Base-by-base conservation (phyloP, 495 filamentous ascomycete species). In the Friedmanniomyces endolithicus region DNA sequence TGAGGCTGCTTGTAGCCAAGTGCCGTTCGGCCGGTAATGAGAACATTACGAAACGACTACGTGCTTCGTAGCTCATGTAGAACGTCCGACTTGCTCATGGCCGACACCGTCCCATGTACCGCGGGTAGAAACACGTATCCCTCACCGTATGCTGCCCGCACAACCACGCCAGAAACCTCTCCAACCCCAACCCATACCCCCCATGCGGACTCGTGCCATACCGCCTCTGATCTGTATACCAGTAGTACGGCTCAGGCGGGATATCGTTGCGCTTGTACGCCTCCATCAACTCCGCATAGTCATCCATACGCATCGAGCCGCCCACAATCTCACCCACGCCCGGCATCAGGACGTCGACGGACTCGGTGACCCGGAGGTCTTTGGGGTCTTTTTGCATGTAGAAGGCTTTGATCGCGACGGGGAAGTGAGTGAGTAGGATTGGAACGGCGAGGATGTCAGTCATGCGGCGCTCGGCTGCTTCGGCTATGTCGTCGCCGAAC, bases 191-290 rank as follows among this genome's bases (percentile, higher is more conserved):
- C 48, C 92, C 92, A 67, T 95, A 99, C 52, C 92, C 92, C 49
- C 92, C 92, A 67, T 99, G 92, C 11, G 90, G 88, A 39, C 84
- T 88, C 45, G 85, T 88, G 50, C 92, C 92, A 65, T 96, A 98
- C 87, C 94, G 95, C 63, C 92, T 77, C 80, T 95, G 88, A 71
- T 98, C 92, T 11, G 88, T 96, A 74, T 95, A 99, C 92, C 92
- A 98, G 78, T 94, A 98, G 71, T 98, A 98, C 14, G 86, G 83
- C 66, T 80, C 80, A 25, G 86, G 80, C 48, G 83, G 81, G 65
- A 98, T 95, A 46, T 82, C 86, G 67, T 94, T 85, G 57, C 86
- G 78, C 71, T 86, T 80, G 70, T 94, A 97, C 6, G 87, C 92
- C 41, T 74, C 81, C 74, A 97, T 84, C 63, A 97, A 68, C 74